These are phyloP conservation scores for Pythium dissimile DNA, from an alignment of 352 stramenopile species.

Conservation along the genomic window DNA sequence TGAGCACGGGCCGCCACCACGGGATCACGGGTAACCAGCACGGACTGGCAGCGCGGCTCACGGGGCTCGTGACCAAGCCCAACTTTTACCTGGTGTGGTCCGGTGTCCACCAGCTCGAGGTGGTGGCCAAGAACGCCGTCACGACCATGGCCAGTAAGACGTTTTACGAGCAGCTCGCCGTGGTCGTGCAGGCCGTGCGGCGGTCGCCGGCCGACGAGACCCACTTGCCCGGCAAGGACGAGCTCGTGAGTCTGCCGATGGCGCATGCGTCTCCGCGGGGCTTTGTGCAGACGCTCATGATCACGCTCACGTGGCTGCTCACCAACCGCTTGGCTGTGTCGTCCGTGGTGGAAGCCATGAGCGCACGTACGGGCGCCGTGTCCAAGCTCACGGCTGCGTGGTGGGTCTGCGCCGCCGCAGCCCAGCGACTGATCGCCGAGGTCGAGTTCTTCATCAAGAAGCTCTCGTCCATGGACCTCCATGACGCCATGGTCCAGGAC, in stretches of 20 bases:
- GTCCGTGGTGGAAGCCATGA: constrained; percentile 20
- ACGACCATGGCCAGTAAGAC: constrained; percentile 37
- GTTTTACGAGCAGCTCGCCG: constrained; percentile 54
- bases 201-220: constrained; percentile 17
- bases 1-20: constrained; percentile 38
- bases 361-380: constrained; percentile 1
- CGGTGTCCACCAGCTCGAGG: constrained; percentile 50
- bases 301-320: constrained; percentile 50
- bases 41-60: constrained; percentile 37
- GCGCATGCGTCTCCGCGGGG: constrained; percentile 29
- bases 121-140: constrained; percentile 58
- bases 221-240: constrained; percentile 20
- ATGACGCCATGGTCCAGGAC: constrained; percentile 29
- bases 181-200: constrained; percentile 32
- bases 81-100: constrained; percentile 64
- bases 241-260: constrained; percentile 38
- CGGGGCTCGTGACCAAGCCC: constrained; percentile 37
- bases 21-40: constrained; percentile 47
- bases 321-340: constrained; percentile 33
- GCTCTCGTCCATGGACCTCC: constrained; percentile 38
- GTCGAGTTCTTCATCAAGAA: constrained; percentile 59
- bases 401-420: constrained; percentile 52
- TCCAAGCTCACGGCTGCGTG: constrained; percentile 46
- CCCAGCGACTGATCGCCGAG: constrained; percentile 49
- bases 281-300: constrained; percentile 41